These are phyloP conservation scores for Trypanosoma brucei DNA, from an alignment of 208 protist species.

Conservation along the genomic window DNA sequence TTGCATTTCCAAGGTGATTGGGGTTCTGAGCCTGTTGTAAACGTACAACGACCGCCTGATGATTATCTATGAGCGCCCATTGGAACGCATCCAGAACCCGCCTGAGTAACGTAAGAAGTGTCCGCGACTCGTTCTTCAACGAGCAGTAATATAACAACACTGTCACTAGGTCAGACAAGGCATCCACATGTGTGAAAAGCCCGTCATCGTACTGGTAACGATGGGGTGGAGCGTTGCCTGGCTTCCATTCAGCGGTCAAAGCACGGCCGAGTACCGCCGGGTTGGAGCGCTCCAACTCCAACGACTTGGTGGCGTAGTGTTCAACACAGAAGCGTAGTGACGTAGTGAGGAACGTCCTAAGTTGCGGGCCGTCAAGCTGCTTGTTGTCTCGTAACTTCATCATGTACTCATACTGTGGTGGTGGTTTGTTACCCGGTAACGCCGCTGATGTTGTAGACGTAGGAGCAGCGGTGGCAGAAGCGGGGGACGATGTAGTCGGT, in stretches of 20 bases:
- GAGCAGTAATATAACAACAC: slow-evolving; percentile 87
- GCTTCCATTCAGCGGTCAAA: slow-evolving; percentile 29
- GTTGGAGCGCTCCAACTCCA: slow-evolving; percentile 72
- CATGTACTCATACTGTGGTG: slow-evolving; percentile 62
- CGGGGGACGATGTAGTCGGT: background rate
- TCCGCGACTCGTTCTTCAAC: slow-evolving; percentile 47
- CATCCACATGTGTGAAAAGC: slow-evolving; percentile 81
- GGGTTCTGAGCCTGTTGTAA: slow-evolving; percentile 17
- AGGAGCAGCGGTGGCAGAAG: slow-evolving; percentile 3
- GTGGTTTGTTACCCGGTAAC: slow-evolving; percentile 20
- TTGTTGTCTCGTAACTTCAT: slow-evolving; percentile 72
- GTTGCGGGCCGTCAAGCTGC: slow-evolving; percentile 77
- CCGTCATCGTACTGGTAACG: slow-evolving; percentile 52
- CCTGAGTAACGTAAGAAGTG: slow-evolving; percentile 65
- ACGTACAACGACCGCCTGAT: slow-evolving; percentile 51
- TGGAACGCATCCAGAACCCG: slow-evolving; percentile 72
- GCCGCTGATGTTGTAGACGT: background rate
- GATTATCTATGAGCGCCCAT: slow-evolving; percentile 67
- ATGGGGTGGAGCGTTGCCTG: slow-evolving; percentile 64
- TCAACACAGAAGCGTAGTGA: slow-evolving; percentile 87
- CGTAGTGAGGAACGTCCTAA: slow-evolving; percentile 79
- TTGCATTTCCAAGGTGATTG: background rate
- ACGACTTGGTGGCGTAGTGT: slow-evolving; percentile 73
- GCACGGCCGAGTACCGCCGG: slow-evolving; percentile 9
- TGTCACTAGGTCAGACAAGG: slow-evolving; percentile 92